Percentiles rank a stretch among this genome's conserved stretches.
These are phyloP conservation scores for Neurospora crassa DNA, from an alignment of 2,329 filamentous ascomycete genomes.

Conservation along the genomic window DNA sequence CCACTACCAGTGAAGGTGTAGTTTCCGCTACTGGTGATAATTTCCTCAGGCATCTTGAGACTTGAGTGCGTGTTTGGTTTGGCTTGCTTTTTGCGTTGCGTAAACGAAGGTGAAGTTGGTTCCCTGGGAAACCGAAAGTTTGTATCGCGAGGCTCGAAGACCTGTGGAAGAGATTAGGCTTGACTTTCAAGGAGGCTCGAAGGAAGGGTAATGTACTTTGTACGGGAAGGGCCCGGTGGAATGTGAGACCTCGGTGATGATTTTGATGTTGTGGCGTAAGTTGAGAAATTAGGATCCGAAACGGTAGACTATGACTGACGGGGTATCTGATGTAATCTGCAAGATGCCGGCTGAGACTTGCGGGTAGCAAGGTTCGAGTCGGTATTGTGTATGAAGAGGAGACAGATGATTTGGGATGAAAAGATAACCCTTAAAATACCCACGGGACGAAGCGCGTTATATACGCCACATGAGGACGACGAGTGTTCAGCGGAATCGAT, in stretches of 20 bases:
- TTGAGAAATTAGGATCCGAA: not conserved
- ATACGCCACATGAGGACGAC: not conserved
- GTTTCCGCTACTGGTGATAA: not conserved
- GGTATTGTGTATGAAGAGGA: not conserved
- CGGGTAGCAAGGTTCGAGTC: not conserved
- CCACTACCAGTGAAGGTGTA: not conserved
- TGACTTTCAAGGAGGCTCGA: not conserved
- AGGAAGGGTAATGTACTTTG: not conserved
- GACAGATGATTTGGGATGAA: not conserved
- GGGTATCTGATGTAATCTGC: not conserved
- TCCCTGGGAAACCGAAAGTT: not conserved
- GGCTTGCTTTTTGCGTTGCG: not conserved
- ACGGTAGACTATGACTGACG: not conserved
- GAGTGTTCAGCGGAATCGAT: not conserved
- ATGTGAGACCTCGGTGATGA: not conserved
- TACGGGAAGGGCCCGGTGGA: not conserved
- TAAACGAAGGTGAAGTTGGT: not conserved
- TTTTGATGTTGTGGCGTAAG: not conserved
- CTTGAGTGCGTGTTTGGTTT: not conserved
- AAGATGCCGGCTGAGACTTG: not conserved
- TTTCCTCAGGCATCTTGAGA: not conserved
- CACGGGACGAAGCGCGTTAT: not conserved
- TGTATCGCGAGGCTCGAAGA: not conserved
- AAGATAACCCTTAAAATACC: not conserved
- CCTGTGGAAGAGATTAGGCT: not conserved